These are phyloP conservation scores for Xylariaceae sp. DNA, from an alignment of 2,329 filamentous ascomycete genomes.

Conservation along the genomic window DNA sequence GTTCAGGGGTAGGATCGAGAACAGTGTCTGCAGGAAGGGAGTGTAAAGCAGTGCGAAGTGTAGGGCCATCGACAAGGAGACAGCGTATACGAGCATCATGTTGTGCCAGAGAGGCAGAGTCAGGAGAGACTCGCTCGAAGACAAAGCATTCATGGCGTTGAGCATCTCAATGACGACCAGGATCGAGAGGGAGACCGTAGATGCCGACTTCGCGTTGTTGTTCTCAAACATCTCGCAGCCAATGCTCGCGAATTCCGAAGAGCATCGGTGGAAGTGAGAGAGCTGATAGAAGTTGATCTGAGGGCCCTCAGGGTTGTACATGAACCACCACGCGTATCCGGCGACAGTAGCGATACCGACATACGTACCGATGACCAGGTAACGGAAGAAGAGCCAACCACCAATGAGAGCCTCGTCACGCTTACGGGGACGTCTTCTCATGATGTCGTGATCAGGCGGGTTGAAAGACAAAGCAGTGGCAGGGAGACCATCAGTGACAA, in stretches of 20 bases:
- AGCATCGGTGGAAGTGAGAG: conserved; percentile 90
- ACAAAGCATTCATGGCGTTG: conserved; percentile 97
- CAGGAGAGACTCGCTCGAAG: conserved; percentile 87
- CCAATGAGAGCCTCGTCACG: conserved; percentile 88
- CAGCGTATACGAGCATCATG: conserved; percentile 96
- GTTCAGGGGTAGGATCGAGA: conserved; percentile 85
- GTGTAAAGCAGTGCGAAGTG: conserved; percentile 93
- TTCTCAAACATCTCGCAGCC: conserved; percentile 90
- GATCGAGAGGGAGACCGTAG: conserved; percentile 85
- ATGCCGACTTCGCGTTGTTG: conserved; percentile 80
- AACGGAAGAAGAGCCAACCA: conserved; percentile 96
- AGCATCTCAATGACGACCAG: conserved; percentile 99
- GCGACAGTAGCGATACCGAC: conserved; percentile 92
- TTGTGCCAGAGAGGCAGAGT: conserved; percentile 97
- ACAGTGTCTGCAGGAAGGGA: conserved; percentile 80
- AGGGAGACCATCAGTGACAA: conserved; percentile 94
- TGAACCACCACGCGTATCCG: conserved; percentile 99
- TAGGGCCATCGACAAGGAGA: conserved; percentile 83
- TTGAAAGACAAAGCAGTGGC: conserved; percentile 97
- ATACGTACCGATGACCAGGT: conserved; percentile 92
- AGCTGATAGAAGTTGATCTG: conserved; percentile 89
- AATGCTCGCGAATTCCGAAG: conserved; percentile 76
- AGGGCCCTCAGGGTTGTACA: conserved; percentile 86
- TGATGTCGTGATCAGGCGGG: conserved; percentile 95
- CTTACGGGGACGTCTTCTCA: conserved; percentile 86